Evolutionary conservation across 768 basidiomycete genomes (phyloP), one percentile per base, ranked within the genome.

Genomic region (Panaeolus cyanescens): DNA sequence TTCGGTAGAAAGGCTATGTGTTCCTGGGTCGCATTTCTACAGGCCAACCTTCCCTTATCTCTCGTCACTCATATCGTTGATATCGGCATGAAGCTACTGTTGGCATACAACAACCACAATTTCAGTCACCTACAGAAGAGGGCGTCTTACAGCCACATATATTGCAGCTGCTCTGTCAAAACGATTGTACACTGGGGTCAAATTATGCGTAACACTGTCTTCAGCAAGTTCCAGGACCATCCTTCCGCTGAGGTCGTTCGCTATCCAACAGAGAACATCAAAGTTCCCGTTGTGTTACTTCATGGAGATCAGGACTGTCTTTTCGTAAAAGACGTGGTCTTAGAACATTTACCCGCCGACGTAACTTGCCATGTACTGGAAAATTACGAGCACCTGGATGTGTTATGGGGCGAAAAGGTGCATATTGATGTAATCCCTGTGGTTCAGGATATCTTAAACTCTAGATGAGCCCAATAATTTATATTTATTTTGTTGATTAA

Each of bases 161-260:
- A 65, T 39, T 66, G 67, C 59, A 57, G 59, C 36, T 65, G 66
- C 12, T 69, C 66, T n/a, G 67, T 68, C 36, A 68, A 66, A 31
- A 57, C 67, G 3, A 61, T 64, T 36, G 65, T 68, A 1, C 67
- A 68, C 58, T 68, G 67, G 67, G 54, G 62, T 1, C 64, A 64
- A 42, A 65, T 68, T 12, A 68, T 68, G 67, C 54, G 57, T n/a
- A 60, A 64, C 17, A 59, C 64, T 2, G 59, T 59, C 12, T 68
- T 68, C 34, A 36, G 40, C 30, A 61, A 36, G 5, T 68, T 64
- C 54, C 59, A 63, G 33, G 55, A 56, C 13, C 55, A 56, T 19
- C 39, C 36, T 22, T 32, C 31, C 39, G 39, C 28, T 25, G 31
- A 17, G 17, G 30, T 40, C 4, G n/a, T 22, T 17, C 45, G 63